Evolutionary conservation across 2,329 filamentous ascomycete genomes (phyloP).

Genomic region (Cyanodermella asteris): DNA sequence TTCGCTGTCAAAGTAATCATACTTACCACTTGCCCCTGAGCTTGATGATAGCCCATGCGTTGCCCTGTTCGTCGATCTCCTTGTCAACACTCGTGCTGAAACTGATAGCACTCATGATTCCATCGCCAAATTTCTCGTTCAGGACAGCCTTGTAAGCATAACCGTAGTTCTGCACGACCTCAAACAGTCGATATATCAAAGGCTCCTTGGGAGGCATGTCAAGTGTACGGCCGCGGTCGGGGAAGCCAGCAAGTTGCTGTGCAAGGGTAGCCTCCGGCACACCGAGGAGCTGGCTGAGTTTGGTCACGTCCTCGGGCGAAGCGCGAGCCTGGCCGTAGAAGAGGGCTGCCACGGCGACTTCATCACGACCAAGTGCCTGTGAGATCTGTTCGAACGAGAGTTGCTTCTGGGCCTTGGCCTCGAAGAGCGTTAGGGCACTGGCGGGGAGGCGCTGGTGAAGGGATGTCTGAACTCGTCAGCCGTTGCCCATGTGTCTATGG

Average conservation of each 20-base stretch:
- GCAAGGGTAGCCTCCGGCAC: slow-evolving; percentile 36
- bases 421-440: slow-evolving; percentile 53
- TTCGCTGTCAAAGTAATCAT: slow-evolving; percentile 2
- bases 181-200: slow-evolving; percentile 73
- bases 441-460: slow-evolving; percentile 47
- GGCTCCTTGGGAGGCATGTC: slow-evolving; percentile 74
- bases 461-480: slow-evolving; percentile 28
- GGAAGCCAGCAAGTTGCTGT: slow-evolving; percentile 47
- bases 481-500: not conserved
- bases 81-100: slow-evolving; percentile 86
- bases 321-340: slow-evolving; percentile 78
- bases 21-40: slow-evolving; percentile 62
- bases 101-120: slow-evolving; percentile 90
- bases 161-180: slow-evolving; percentile 92
- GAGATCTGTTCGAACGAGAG: slow-evolving; percentile 65
- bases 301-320: slow-evolving; percentile 44
- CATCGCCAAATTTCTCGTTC: slow-evolving; percentile 87
- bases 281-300: slow-evolving; percentile 42
- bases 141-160: slow-evolving; percentile 88
- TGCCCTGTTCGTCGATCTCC: slow-evolving; percentile 67
- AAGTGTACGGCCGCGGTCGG: slow-evolving; percentile 56
- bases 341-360: slow-evolving; percentile 67
- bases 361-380: slow-evolving; percentile 48
- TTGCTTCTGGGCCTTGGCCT: slow-evolving; percentile 53
- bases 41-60: slow-evolving; percentile 67